phyloP scores from a whole-genome alignment of 768 basidiomycete species.

The Trametes elegans region DNA sequence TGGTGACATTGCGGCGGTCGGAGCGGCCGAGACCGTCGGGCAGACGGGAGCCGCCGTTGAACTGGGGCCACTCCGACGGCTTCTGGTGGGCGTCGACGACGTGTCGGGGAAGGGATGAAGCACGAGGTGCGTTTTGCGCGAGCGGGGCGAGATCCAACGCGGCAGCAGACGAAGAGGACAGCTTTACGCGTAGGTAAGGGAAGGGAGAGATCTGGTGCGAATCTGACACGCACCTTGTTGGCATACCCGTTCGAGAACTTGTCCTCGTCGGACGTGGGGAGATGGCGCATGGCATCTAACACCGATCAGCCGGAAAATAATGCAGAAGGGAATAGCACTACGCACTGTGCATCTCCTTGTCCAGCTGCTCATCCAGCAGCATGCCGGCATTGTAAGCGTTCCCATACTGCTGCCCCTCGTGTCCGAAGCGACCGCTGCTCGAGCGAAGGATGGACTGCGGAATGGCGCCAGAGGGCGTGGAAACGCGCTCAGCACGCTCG shows the following conservation, averaged over 20 bases:
- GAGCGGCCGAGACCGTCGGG: constrained; percentile 56
- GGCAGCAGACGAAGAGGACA: constrained; percentile 79
- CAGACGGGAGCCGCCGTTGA: constrained; percentile 58
- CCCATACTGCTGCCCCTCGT: constrained; percentile 58
- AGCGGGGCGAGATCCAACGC: constrained; percentile 91
- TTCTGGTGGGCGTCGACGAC: constrained; percentile 58
- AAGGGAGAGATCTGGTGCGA: not conserved
- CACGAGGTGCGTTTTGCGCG: constrained; percentile 73
- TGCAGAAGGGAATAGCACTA: constrained; percentile 16
- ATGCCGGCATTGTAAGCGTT: constrained; percentile 78
- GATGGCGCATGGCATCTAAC: constrained; percentile 82
- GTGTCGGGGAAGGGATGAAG: constrained; percentile 51
- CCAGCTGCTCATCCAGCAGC: constrained; percentile 91
- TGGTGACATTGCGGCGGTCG: constrained; percentile 73
- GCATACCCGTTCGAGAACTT: constrained; percentile 67
- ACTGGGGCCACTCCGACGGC: constrained; percentile 94
- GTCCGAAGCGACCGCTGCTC: constrained; percentile 53
- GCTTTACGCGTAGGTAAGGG: constrained; percentile 37
- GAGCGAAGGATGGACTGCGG: constrained; percentile 51
- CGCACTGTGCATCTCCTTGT: constrained; percentile 93
- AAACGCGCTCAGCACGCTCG: constrained; percentile 48
- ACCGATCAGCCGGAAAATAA: constrained; percentile 10
- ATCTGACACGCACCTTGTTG: constrained; percentile 51
- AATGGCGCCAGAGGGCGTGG: constrained; percentile 18
- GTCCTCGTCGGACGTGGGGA: constrained; percentile 88